Evolutionary conservation across 495 filamentous ascomycete species (phyloP), one percentile per base, ranked within the genome.

Genomic region (Aeminium ludgeri): DNA sequence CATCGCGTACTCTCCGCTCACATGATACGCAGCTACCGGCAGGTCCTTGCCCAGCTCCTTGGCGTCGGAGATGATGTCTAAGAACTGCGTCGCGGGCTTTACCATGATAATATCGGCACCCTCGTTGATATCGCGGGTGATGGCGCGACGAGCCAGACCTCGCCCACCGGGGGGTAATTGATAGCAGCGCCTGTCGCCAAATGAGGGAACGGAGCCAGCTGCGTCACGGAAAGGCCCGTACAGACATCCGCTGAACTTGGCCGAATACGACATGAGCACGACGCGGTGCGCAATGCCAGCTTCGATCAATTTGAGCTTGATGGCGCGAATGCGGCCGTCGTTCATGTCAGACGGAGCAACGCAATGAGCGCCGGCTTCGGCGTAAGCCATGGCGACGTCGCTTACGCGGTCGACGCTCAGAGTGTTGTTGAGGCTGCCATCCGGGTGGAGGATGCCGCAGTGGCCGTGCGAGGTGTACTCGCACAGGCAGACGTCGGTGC

Each of bases 61-160:
- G 20, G 89, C 91, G 59, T 96, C 89, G 39, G 79, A 78, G 49
- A 96, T 94, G 52, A 97, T 89, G 58, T 97, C 91, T 18, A 96
- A 66, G 55, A 93, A 96, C 53, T 84, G 83, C 43, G 77, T 77
- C 8, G 89, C 86, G 2, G 89, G 89, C 63, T 97, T 97, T 31
- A 97, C 89, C 91, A 97, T 95, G 53, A 97, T 93, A 48, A 94
- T 85, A 57, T 97, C 89, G 12, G 89, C 89, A 17, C 89, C 89
- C 59, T 97, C 89, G 43, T 66, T 68, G 34, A 96, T 85, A 55
- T 97, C 89, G 45, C 91, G 72, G 30, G 72, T 61, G 43, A 97
- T 96, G 12, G 91, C 91, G 41, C 89, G 77, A 35, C 87, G 76
- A 19, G 89, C 89, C 41, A 97, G 73, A n/a, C 89, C 89, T 16